Conservation (phyloP, 768 basidiomycete species). For the Melanogaster broomeanus region DNA sequence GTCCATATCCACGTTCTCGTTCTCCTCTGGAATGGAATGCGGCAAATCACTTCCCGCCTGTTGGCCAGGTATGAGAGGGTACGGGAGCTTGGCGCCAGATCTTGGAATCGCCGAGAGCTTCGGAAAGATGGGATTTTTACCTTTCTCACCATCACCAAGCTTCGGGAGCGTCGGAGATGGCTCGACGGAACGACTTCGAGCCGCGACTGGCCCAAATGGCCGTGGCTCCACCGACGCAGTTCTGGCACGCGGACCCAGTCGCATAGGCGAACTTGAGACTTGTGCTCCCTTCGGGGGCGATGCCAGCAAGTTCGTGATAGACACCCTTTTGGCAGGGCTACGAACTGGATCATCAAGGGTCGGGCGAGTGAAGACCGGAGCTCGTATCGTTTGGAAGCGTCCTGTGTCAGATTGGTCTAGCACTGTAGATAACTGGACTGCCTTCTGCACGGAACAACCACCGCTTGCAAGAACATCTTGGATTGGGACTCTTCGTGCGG, state of each 20-base stretch:
- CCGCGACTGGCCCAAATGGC: conserved; percentile 8
- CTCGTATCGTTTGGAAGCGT: conserved; percentile 10
- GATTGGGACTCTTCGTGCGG: conserved; percentile 65
- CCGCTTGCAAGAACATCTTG: conserved; percentile 51
- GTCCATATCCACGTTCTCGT: conserved; percentile 7
- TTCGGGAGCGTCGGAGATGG: conserved; percentile 14
- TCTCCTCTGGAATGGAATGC: conserved; percentile 36
- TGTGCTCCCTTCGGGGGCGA: conserved; percentile 24
- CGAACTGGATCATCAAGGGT: conserved; percentile 38
- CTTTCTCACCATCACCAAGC: conserved; percentile 9
- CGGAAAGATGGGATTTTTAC: conserved; percentile 23
- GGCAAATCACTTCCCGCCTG: conserved; percentile 20
- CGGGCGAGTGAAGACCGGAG: conserved; percentile 45
- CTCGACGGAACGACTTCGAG: conserved; percentile 34
- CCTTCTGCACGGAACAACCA: conserved; percentile 50
- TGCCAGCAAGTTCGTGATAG: conserved; percentile 24
- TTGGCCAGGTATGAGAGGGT: conserved; percentile 27
- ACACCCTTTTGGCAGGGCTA: conserved; percentile 37
- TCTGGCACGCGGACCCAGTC: conserved; percentile 24
- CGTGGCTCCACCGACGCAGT: conserved; percentile 39
- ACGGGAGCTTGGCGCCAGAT: conserved; percentile 24
- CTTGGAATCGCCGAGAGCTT: conserved; percentile 5
- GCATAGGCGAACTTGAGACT: conserved; percentile 14
- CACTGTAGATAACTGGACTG: conserved; percentile 32
- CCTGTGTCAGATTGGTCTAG: conserved; percentile 22